These are phyloP conservation scores for Cytospora paraplurivora DNA, from an alignment of 2,329 filamentous ascomycete species.

Conservation along the genomic window DNA sequence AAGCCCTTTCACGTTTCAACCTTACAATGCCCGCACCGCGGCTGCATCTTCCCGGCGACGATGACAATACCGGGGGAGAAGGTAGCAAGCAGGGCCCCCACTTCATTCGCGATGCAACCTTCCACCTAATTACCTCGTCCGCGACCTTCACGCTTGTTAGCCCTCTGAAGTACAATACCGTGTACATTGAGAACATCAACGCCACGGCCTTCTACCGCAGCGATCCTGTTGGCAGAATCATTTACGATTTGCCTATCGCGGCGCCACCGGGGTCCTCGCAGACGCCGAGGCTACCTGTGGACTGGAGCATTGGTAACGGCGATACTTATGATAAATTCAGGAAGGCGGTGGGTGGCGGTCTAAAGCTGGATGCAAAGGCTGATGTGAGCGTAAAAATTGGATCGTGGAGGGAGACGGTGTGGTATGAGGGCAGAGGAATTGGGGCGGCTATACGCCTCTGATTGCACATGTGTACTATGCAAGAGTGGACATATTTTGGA, in stretches of 20 bases:
- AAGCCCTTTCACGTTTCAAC: conserved; percentile 70
- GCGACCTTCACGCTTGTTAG: conserved; percentile 83
- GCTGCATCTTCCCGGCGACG: conserved; percentile 57
- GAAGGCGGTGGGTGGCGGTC: conserved; percentile 75
- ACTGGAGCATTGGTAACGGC: conserved; percentile 74
- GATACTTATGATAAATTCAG: conserved; percentile 77
- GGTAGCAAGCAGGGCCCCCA: conserved; percentile 50
- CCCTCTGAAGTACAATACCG: conserved; percentile 70
- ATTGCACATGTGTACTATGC: conserved; percentile 24
- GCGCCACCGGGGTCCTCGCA: conserved; percentile 73
- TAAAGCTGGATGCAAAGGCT: conserved; percentile 79
- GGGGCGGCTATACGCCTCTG: conserved; percentile 63
- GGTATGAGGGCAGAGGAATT: conserved; percentile 71
- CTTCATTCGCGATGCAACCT: conserved; percentile 83
- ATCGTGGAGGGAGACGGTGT: conserved; percentile 71
- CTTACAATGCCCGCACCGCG: conserved; percentile 73
- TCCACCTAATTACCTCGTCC: conserved; percentile 85
- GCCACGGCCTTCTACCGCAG: conserved; percentile 83
- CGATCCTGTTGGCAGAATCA: conserved; percentile 74
- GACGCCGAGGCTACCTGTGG: conserved; percentile 78
- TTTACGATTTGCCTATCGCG: conserved; percentile 73
- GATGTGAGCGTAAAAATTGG: conserved; percentile 74
- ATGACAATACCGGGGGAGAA: conserved; percentile 36
- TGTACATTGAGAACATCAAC: conserved; percentile 78
- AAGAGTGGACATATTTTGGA: conserved; percentile 19